phyloP scores from a whole-genome alignment of 371 early-diverging fungal genomes.

The Rhizopus stolonifer region DNA sequence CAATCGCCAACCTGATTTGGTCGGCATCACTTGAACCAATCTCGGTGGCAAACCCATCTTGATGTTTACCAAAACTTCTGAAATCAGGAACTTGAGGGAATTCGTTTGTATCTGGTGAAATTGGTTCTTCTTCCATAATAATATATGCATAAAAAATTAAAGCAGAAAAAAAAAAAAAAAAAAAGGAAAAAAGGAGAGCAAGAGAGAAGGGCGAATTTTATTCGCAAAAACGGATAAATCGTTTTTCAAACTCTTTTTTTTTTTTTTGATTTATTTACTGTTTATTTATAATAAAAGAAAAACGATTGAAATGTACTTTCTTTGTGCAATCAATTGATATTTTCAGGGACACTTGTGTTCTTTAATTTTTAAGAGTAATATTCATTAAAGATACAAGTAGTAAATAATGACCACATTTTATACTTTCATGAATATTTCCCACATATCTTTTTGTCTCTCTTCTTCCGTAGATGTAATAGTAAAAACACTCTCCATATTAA shows the following conservation, averaged over 20 bases:
- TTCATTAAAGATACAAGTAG: no score
- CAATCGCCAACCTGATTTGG: conserved; percentile 22
- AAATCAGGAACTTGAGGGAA: conserved; percentile 15
- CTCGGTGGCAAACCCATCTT: conserved; percentile 33
- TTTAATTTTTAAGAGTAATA: no score
- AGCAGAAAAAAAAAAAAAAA: not conserved
- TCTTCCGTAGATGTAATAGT: no score
- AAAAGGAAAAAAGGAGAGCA: not conserved
- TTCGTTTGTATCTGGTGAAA: not conserved
- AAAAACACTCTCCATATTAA: no score
- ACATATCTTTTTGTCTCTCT: no score
- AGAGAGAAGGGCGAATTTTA: not conserved
- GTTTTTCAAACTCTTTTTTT: not conserved
- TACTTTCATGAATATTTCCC: no score
- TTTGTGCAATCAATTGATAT: no score
- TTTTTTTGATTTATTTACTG: not conserved
- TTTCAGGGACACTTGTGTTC: no score
- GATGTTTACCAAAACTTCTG: conserved; percentile 18
- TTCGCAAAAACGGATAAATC: conserved; percentile 1
- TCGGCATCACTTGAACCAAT: conserved; percentile 27
- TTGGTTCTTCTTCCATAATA: conserved; percentile 13
- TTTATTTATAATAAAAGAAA: not conserved
- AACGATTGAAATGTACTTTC: no score
- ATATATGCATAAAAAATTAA: no score
- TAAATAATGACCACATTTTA: no score